A percentile compares a stretch with the other conserved stretches of the same genome.
Conservation (phyloP, 2,329 filamentous ascomycete genomes). For the Pseudogymnoascus sp. region DNA sequence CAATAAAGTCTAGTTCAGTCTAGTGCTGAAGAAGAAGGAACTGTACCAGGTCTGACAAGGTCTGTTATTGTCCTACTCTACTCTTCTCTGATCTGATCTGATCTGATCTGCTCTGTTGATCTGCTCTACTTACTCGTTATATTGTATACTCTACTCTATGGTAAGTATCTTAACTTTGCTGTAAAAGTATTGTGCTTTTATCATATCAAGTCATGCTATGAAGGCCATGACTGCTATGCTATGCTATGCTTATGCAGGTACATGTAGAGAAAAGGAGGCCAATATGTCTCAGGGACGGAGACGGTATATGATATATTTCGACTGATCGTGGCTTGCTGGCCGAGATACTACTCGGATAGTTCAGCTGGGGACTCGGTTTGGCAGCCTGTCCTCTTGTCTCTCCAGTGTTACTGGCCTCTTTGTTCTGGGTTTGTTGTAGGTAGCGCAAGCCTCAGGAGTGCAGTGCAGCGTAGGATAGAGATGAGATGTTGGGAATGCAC, state of each 20-base stretch:
- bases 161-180: not conserved
- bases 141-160: not conserved
- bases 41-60: not conserved
- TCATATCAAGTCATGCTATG: conserved; percentile 1
- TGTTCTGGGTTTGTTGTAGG: not conserved
- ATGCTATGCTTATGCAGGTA: not conserved
- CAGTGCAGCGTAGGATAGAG: not conserved
- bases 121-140: not conserved
- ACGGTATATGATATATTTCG: not conserved
- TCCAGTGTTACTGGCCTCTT: not conserved
- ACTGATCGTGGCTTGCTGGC: not conserved
- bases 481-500: not conserved
- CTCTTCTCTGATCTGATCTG: not conserved
- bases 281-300: not conserved
- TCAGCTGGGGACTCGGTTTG: not conserved
- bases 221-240: not conserved
- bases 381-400: not conserved
- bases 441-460: not conserved
- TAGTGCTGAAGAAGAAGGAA: conserved; percentile 3
- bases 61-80: not conserved
- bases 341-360: not conserved
- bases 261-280: not conserved
- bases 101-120: not conserved
- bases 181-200: not conserved
- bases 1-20: not conserved